phyloP scores from a whole-genome alignment of 1,284 basidiomycete genomes.

The Xerocomus minutiporus region DNA sequence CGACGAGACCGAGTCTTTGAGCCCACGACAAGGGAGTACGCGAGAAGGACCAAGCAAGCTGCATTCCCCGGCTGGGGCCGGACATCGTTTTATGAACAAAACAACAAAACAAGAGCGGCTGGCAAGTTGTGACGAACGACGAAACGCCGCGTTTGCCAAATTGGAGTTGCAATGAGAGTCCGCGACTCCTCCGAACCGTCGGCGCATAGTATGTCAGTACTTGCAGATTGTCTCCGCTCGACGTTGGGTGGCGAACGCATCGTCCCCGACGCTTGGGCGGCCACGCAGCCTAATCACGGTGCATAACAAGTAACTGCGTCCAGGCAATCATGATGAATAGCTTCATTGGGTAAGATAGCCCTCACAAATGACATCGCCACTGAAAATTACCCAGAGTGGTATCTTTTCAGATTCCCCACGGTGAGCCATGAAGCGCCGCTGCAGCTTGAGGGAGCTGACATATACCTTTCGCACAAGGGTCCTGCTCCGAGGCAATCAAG shows the following conservation, averaged over 20 bases:
- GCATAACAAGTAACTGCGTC: constrained; percentile 23
- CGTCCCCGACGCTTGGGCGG: too few species aligned
- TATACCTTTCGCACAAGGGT: constrained; percentile 27
- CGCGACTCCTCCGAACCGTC: neutral
- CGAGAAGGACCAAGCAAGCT: too few species aligned
- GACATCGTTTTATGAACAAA: too few species aligned
- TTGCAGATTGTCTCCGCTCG: neutral
- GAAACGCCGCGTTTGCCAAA: neutral
- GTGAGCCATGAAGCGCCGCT: neutral
- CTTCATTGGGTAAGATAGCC: constrained; percentile 16
- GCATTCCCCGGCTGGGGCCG: too few species aligned
- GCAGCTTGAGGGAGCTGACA: constrained; percentile 26
- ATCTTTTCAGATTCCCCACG: constrained; percentile 12
- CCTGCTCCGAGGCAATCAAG: constrained; percentile 25
- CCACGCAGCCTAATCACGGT: too few species aligned
- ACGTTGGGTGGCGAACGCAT: neutral
- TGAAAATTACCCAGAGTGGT: constrained; percentile 22
- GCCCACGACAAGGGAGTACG: too few species aligned
- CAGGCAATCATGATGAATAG: constrained; percentile 24
- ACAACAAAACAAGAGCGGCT: too few species aligned
- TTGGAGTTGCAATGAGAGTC: neutral
- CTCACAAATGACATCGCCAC: constrained; percentile 18
- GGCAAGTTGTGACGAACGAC: too few species aligned
- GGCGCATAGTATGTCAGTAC: too few species aligned
- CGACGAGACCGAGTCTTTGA: too few species aligned